Evolutionary conservation across 1,284 basidiomycete species (phyloP).

Genomic region (Heterobasidion parviporum): DNA sequence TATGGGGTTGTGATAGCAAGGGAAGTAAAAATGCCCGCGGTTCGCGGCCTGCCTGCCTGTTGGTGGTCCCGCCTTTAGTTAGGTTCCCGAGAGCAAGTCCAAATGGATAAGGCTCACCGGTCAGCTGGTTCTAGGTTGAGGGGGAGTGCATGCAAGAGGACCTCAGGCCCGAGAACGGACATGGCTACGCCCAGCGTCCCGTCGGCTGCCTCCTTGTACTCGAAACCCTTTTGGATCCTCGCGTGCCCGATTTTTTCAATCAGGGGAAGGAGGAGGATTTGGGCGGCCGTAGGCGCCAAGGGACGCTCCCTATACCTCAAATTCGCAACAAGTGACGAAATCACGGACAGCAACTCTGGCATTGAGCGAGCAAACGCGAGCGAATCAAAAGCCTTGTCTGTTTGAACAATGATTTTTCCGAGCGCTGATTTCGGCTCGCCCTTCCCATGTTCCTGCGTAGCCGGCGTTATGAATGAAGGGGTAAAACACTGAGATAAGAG

Average conservation of each 20-base stretch:
- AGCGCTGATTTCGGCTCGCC: slow-evolving; percentile 49
- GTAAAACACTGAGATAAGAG: slow-evolving; percentile 66
- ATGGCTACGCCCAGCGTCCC: slow-evolving; percentile 75
- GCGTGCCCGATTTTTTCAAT: slow-evolving; percentile 72
- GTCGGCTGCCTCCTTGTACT: slow-evolving; percentile 88
- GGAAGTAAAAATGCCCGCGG: slow-evolving; percentile 91
- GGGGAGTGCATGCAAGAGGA: slow-evolving; percentile 71
- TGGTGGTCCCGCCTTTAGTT: background rate
- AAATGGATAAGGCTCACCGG: slow-evolving; percentile 40
- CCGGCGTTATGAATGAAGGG: slow-evolving; percentile 46
- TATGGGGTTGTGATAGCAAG: slow-evolving; percentile 78
- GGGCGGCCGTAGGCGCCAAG: slow-evolving; percentile 52
- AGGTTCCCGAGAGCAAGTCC: background rate
- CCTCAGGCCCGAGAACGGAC: slow-evolving; percentile 80
- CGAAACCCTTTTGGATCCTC: slow-evolving; percentile 76
- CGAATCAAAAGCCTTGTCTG: slow-evolving; percentile 60
- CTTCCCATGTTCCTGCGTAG: slow-evolving; percentile 33
- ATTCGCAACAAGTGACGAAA: slow-evolving; percentile 44
- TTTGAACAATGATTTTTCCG: slow-evolving; percentile 52
- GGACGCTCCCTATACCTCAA: slow-evolving; percentile 33
- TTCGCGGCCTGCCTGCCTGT: slow-evolving; percentile 52
- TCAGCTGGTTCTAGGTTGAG: slow-evolving; percentile 80
- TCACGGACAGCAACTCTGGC: slow-evolving; percentile 62
- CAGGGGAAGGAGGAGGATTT: slow-evolving; percentile 66
- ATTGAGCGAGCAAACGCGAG: slow-evolving; percentile 62